Conservation (phyloP, 1,139 yeast genomes). For the Geotrichum restrictum region DNA sequence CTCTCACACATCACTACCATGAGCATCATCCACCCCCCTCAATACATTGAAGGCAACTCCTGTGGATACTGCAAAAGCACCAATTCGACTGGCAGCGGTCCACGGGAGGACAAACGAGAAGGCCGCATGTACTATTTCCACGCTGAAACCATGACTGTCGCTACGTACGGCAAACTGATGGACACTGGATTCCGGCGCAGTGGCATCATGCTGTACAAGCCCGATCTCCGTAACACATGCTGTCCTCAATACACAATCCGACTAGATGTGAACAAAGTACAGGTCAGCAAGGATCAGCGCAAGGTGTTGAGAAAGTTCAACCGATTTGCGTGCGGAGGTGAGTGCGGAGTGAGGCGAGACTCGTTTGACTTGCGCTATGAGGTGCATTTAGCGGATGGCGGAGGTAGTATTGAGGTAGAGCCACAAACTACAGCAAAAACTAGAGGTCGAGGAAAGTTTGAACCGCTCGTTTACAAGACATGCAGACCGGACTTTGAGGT, state of each 20-base stretch:
- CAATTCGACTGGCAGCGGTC: background rate
- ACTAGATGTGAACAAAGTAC: slow-evolving; percentile 48
- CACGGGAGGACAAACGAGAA: background rate
- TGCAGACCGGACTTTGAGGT: slow-evolving; percentile 43
- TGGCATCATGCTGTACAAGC: slow-evolving; percentile 68
- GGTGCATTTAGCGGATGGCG: slow-evolving; percentile 25
- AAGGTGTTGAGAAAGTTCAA: slow-evolving; percentile 62
- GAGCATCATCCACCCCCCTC: slow-evolving; percentile 1
- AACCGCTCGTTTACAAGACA: background rate
- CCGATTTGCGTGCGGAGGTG: slow-evolving; percentile 28
- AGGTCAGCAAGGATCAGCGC: slow-evolving; percentile 61
- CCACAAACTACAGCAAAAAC: background rate
- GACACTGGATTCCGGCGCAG: slow-evolving; percentile 77
- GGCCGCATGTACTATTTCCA: slow-evolving; percentile 2
- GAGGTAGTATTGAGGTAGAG: background rate
- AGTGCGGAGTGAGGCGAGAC: slow-evolving; percentile 9
- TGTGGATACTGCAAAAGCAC: slow-evolving; percentile 20
- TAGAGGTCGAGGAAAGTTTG: background rate
- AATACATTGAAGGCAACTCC: slow-evolving; percentile 1
- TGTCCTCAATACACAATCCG: slow-evolving; percentile 82
- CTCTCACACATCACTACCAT: no score
- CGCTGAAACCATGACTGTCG: slow-evolving; percentile 34
- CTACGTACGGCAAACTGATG: slow-evolving; percentile 59
- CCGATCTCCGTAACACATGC: slow-evolving; percentile 68
- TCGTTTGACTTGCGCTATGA: slow-evolving; percentile 36